Evolutionary conservation across 1,284 basidiomycete genomes (phyloP).

Genomic region (Malassezia restricta): DNA sequence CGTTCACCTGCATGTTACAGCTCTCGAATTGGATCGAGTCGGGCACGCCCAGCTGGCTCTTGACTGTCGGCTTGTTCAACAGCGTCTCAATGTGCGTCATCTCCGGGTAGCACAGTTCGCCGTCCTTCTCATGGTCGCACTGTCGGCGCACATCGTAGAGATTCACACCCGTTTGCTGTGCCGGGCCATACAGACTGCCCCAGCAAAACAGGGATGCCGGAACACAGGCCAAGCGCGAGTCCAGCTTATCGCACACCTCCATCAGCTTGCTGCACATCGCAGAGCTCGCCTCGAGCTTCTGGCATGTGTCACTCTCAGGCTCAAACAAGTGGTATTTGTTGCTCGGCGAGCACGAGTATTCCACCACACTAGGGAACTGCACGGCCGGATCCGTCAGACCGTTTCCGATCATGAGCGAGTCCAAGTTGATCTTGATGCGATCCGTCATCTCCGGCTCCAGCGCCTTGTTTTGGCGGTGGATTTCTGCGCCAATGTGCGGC

Average conservation of each 20-base stretch:
- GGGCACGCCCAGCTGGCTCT: constrained; percentile 62
- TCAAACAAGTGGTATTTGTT: constrained; percentile 57
- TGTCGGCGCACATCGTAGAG: constrained; percentile 68
- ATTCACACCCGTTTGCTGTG: constrained; percentile 50
- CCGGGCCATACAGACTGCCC: constrained; percentile 50
- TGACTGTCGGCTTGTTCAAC: constrained; percentile 52
- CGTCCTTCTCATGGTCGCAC: constrained; percentile 62
- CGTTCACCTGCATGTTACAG: constrained; percentile 53
- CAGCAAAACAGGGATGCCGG: constrained; percentile 50
- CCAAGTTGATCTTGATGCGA: constrained; percentile 34
- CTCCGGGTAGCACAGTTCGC: constrained; percentile 51
- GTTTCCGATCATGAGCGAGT: constrained; percentile 42
- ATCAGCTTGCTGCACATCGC: constrained; percentile 59
- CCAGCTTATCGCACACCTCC: constrained; percentile 40
- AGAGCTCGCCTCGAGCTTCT: constrained; percentile 55
- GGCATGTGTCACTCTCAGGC: constrained; percentile 59
- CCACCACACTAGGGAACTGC: constrained; percentile 54
- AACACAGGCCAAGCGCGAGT: constrained; percentile 50
- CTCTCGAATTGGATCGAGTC: constrained; percentile 54
- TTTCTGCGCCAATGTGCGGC: constrained; percentile 37
- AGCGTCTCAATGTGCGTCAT: constrained; percentile 52
- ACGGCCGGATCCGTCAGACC: constrained; percentile 36
- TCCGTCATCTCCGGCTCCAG: constrained; percentile 21
- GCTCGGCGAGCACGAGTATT: constrained; percentile 57
- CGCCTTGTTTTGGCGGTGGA: constrained; percentile 41